Base-by-base conservation (phyloP, 1,284 basidiomycete genomes). In the Hemileia vastatrix region DNA sequence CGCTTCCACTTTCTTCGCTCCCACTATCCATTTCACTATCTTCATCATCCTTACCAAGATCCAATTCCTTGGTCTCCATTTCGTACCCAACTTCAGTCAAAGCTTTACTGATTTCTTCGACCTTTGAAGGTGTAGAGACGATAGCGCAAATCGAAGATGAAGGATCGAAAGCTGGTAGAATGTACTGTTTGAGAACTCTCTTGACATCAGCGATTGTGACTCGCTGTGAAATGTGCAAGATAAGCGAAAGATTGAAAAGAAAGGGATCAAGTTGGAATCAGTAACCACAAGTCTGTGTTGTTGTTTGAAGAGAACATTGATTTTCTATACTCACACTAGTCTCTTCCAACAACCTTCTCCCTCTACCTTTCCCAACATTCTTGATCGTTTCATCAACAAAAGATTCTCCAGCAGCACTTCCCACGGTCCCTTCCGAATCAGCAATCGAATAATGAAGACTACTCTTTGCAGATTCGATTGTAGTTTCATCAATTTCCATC, bases 151-250 rank as follows among this genome's bases (percentile, higher is more conserved):
- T 66, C 13, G 68, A 69, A 13, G 33, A 65, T 4, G 55, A 51
- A 13, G 73, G 57, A 21, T 74, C 71, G 56, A 75, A 75, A 45
- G 74, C 49, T 8, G 73, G 73, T 57, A 73, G 33, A 23, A 75
- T 64, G 54, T 74, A 75, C 64, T 67, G 56, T 40, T n/a, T 72
- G 49, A 23, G 65, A 67, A 4, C 74, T 70, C 6, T 55, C 27
- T 45, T 65, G n/a, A n/a, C n/a, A n/a, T n/a, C n/a, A n/a, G n/a
- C n/a, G n/a, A n/a, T n/a, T n/a, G n/a, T n/a, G n/a, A n/a, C n/a
- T n/a, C n/a, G n/a, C n/a, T n/a, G n/a, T n/a, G n/a, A n/a, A n/a
- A n/a, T n/a, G n/a, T n/a, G n/a, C n/a, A n/a, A n/a, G n/a, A n/a
- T n/a, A n/a, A n/a, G n/a, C n/a, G n/a, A n/a, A n/a, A n/a, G n/a